Conservation (phyloP, 306 rosid genomes). For the Amphicarpaea edgeworthii region DNA sequence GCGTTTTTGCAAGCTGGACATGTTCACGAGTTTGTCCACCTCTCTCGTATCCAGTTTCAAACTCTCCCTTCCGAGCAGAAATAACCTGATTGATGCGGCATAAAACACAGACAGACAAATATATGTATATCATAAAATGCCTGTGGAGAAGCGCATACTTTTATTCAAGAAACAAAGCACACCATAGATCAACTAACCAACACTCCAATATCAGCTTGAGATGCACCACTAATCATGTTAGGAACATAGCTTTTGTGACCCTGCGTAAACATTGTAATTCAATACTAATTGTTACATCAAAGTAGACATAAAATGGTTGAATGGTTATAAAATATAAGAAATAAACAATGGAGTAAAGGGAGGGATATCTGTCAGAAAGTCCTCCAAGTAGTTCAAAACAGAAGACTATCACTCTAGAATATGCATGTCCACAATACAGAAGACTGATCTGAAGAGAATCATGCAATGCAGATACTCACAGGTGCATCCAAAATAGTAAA, state of each 20-base stretch:
- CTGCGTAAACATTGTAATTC: slow-evolving; percentile 54
- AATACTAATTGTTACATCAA: slow-evolving; percentile 23
- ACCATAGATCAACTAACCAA: slow-evolving; percentile 70
- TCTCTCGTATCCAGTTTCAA: slow-evolving; percentile 98
- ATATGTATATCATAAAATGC: slow-evolving; percentile 23
- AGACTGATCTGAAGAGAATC: slow-evolving; percentile 26
- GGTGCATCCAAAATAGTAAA: slow-evolving; percentile 99
- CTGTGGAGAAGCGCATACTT: neutral
- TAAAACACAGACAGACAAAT: slow-evolving; percentile 9
- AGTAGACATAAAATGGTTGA: slow-evolving; percentile 31
- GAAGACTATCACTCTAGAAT: slow-evolving; percentile 9
- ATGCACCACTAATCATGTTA: slow-evolving; percentile 99
- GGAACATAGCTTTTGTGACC: slow-evolving; percentile 99
- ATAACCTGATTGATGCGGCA: slow-evolving; percentile 65
- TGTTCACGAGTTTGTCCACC: slow-evolving; percentile 99
- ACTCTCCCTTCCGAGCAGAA: slow-evolving; percentile 99
- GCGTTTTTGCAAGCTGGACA: slow-evolving; percentile 94
- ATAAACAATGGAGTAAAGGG: slow-evolving; percentile 21
- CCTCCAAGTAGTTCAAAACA: neutral
- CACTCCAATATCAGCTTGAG: slow-evolving; percentile 98
- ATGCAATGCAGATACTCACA: slow-evolving; percentile 61
- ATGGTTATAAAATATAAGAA: slow-evolving; percentile 7
- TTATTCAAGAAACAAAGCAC: slow-evolving; percentile 22
- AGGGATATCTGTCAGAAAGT: slow-evolving; percentile 16
- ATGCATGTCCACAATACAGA: slow-evolving; percentile 1